Evolutionary conservation across 345 rosid genomes (phyloP), one percentile per base, ranked within the genome.

Genomic region (Sisymbrium irio): DNA sequence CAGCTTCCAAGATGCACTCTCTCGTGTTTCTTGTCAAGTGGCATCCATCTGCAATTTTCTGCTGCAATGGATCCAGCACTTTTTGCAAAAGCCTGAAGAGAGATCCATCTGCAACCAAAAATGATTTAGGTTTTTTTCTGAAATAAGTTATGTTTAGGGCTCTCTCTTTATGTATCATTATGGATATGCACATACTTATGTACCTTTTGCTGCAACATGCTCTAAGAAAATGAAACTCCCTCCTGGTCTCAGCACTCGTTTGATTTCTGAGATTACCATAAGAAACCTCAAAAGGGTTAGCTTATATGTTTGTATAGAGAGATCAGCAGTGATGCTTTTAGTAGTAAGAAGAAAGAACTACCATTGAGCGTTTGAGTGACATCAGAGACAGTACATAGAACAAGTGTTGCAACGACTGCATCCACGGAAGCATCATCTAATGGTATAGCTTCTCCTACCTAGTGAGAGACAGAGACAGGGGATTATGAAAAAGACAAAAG

Each of bases 371-470:
- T 79, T 77, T 59, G 82, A 67, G 74, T 72, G 41, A 87, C 92
- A 65, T 89, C 84, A 53, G 83, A 59, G 62, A 93, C 98, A 6
- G 98, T 84, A 74, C 97, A 93, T 7, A 93, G 73, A 17, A 93
- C 92, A 2, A 88, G 88, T 44, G 98, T 93, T 62, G 96, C 92
- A 6, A 93, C 78, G 10, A 87, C 92, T 42, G 96, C 92, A 79
- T 93, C 97, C 41, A 90, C 85, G 2, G 97, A 89, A 42, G 79
- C 82, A 77, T 90, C 89, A 11, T 63, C 17, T 17, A 89, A 35
- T 57, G 97, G 98, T 80, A 93, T 76, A 56, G 89, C 85, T 83
- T 93, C 97, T 46, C 93, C 92, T 75, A 88, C 96, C 98, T 89
- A 88, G 41, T 17, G 14, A 12, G 7, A 73, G 1, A 37, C 19